Conservation (phyloP, 345 rosid species). For the Arabidopsis arenosa region DNA sequence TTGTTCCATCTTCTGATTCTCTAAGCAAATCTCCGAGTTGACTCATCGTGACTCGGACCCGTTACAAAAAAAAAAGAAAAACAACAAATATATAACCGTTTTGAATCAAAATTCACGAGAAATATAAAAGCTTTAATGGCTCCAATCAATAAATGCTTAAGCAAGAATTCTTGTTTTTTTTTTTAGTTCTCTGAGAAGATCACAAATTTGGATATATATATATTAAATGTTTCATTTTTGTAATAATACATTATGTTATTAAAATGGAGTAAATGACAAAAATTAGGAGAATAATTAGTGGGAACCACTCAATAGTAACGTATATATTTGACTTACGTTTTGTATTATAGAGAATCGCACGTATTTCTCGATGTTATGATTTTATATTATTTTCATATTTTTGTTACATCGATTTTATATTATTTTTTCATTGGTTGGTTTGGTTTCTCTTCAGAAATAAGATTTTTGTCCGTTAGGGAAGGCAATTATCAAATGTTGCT, state of each 20-base stretch:
- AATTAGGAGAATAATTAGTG: conserved; percentile 31
- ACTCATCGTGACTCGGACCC: conserved; percentile 36
- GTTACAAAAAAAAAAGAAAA: not conserved
- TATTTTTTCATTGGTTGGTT: conserved; percentile 24
- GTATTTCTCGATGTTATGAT: conserved; percentile 23
- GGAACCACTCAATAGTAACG: conserved; percentile 40
- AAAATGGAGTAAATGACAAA: conserved; percentile 37
- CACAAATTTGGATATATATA: conserved; percentile 25
- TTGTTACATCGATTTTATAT: not conserved
- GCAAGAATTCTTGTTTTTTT: conserved; percentile 32
- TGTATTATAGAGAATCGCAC: conserved; percentile 29
- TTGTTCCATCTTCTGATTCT: conserved; percentile 32
- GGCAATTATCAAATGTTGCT: conserved; percentile 43
- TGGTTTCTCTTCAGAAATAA: not conserved
- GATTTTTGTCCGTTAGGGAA: conserved; percentile 33
- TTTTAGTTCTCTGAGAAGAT: conserved; percentile 22
- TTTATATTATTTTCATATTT: not conserved
- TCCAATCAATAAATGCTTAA: conserved; percentile 40
- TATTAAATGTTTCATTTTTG: not conserved
- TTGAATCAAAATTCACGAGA: conserved; percentile 32
- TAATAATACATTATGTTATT: not conserved
- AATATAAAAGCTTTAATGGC: conserved; percentile 34
- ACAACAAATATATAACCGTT: conserved; percentile 3
- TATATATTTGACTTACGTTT: conserved; percentile 36
- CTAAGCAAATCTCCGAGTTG: conserved; percentile 46